Base-by-base conservation (phyloP, 768 basidiomycete genomes). In the Rhizopogon rudus region DNA sequence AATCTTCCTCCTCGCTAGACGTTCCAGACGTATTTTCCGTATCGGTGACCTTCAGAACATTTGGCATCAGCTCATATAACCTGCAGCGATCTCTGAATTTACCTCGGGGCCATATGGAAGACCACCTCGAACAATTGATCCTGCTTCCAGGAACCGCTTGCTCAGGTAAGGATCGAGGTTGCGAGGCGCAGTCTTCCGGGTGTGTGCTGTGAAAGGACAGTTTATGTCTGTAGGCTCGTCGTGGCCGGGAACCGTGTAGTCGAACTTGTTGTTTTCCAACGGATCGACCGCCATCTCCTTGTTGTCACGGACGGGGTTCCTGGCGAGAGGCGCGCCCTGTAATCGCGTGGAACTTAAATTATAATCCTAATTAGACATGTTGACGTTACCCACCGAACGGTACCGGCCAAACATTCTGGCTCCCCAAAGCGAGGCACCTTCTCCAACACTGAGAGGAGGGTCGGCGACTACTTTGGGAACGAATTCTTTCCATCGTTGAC, bases 401-500 rank as follows among this genome's bases (percentile, higher is more conserved):
- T 80, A 82, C 17, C 81, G 70, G 12, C 81, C 81, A 22, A 81
- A 70, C 57, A 82, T 67, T 51, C 81, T 72, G 16, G 81, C 81
- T 40, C 80, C 80, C 16, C 78, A 69, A n/a, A 81, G 70, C 17
- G 76, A 79, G 41, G 74, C 74, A 16, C 80, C 78, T 55, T 79
- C 65, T 50, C 72, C 60, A 7, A 56, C 55, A 1, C 70, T 69
- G 45, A 80, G 61, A 1, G 72, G 28, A 17, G 50, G 53, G 1
- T 33, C 13, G 44, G 50, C 22, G 4, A 41, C 7, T 1, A 52
- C 39, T 10, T 28, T 60, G 6, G 79, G 73, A 9, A 42, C 52
- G 22, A 57, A 39, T 42, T 58, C 28, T 56, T 25, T 29, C 46
- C 55, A 37, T 53, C 31, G 16, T 51, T 37, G 17, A 39, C 57